Base-by-base conservation (phyloP, 2,329 filamentous ascomycete species). In the Grosmannia clavigera region DNA sequence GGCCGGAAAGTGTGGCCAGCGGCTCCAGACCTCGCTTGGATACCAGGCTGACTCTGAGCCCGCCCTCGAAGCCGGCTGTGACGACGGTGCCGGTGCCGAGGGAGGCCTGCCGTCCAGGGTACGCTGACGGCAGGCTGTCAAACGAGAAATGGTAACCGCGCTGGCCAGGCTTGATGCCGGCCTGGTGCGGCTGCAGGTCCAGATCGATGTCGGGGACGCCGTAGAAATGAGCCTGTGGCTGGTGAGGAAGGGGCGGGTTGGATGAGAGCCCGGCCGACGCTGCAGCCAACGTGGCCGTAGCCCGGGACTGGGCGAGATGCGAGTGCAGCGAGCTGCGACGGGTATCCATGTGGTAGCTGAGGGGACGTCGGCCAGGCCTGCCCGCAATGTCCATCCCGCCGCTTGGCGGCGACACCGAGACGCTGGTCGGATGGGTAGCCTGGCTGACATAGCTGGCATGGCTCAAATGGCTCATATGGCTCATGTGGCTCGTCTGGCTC, bases 131-230 rank as follows among this genome's bases (percentile, higher is more conserved):
- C 52, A 95, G 76, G 2, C 78, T 84, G 70, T 96, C 92, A 67
- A 95, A 91, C 6, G 87, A 85, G 69, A 90, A 94, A 69, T 87
- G 89, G 65, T 88, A 90, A 9, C 88, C 89, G 53, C 81, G 81
- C 46, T 86, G 83, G 3, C 85, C 85, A 2, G 85, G 80, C 64
- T 80, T 80, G 67, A 86, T 75, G 11, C 80, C 81, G 51, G 58
- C 27, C 22, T 78, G 74, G 52, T 75, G 76, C 19, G 75, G 72
- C 59, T 74, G 74, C 65, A 73, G 69, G 60, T 79, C 74, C 55
- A 86, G 76, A 65, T 92, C 87, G 38, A 92, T 77, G 64, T 92
- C 86, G 0, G 88, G 87, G 0, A 84, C 79, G 53, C 85, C 81
- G 69, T 90, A 91, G 70, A 88, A 92, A 72, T 92, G 88, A 22